phyloP scores from a whole-genome alignment of 176 grass and related monocot genomes.

The Zoysia japonica region DNA sequence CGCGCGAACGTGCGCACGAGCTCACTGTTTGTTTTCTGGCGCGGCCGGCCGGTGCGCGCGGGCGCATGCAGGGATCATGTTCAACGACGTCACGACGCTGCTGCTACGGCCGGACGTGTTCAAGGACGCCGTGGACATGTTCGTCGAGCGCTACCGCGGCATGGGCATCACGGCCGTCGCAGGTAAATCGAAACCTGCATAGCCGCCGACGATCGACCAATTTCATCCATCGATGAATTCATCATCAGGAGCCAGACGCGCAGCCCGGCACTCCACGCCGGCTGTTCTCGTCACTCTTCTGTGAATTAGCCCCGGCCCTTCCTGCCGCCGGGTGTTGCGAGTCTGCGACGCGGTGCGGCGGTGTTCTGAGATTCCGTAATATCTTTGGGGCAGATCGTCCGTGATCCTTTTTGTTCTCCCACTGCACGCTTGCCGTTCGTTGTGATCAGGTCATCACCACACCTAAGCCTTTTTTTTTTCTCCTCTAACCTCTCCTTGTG shows the following conservation, averaged over 20 bases:
- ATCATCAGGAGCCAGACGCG: neutral
- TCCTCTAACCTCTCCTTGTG: neutral
- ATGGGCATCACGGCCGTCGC: slow-evolving; percentile 82
- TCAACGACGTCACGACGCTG: slow-evolving; percentile 93
- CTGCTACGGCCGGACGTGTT: slow-evolving; percentile 79
- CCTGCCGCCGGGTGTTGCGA: neutral
- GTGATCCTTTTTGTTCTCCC: slow-evolving; percentile 24
- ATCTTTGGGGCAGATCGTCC: slow-evolving; percentile 41
- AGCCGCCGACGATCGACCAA: neutral
- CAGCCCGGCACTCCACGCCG: neutral
- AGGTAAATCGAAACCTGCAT: slow-evolving; percentile 38
- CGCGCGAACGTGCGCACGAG: neutral
- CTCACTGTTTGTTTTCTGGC: neutral
- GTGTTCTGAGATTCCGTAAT: slow-evolving; percentile 49
- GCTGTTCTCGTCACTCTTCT: neutral
- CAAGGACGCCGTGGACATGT: slow-evolving; percentile 83
- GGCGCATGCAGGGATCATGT: slow-evolving; percentile 80
- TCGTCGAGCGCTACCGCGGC: slow-evolving; percentile 83
- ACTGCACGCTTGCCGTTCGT: slow-evolving; percentile 14
- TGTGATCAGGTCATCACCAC: slow-evolving; percentile 42
- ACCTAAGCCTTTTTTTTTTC: neutral
- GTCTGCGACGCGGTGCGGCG: neutral
- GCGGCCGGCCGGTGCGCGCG: neutral
- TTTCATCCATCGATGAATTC: neutral
- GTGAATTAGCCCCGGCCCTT: neutral